Percentiles rank a stretch among this genome's conserved stretches.
Evolutionary conservation across 129 eudicot species (phyloP).

Genomic region (Chrysanthemum lavandulifolium): DNA sequence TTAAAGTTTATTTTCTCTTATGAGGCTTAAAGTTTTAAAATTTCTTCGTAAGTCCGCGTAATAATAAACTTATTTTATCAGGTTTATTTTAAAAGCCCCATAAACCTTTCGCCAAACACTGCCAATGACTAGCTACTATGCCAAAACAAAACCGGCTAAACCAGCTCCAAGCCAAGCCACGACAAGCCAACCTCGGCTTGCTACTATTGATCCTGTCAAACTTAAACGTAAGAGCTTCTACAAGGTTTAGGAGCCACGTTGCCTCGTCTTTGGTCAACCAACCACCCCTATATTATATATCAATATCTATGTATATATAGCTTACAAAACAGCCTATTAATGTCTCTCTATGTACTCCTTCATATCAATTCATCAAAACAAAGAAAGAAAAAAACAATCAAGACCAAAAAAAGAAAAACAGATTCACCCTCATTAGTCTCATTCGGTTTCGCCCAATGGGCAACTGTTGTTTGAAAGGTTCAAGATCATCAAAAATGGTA

Average conservation of each 20-base stretch:
- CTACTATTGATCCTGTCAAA: slow-evolving; percentile 16
- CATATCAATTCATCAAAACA: not conserved
- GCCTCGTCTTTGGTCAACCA: slow-evolving; percentile 33
- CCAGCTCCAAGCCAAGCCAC: slow-evolving; percentile 5
- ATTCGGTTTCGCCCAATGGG: slow-evolving; percentile 28
- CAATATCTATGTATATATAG: slow-evolving; percentile 18
- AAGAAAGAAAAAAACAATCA: no score
- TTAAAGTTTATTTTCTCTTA: no score
- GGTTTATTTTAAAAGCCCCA: no score
- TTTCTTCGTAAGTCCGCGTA: no score
- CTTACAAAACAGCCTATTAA: slow-evolving; percentile 7
- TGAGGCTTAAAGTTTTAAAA: no score
- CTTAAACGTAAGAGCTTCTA: slow-evolving; percentile 5
- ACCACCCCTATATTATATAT: not conserved
- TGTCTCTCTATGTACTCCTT: not conserved
- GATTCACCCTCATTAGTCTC: not conserved
- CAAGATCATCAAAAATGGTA: slow-evolving; percentile 31
- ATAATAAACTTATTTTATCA: no score
- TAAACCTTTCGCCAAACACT: no score
- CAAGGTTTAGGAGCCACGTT: slow-evolving; percentile 25
- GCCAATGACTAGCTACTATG: not conserved
- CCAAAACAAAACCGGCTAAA: not conserved
- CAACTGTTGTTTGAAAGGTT: slow-evolving; percentile 40
- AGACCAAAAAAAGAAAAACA: no score
- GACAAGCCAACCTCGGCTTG: not conserved